A percentile compares a stretch with the other conserved stretches of the same genome.
These are phyloP conservation scores for Rhizopogon vinicolor DNA, from an alignment of 768 basidiomycete genomes.

Conservation along the genomic window DNA sequence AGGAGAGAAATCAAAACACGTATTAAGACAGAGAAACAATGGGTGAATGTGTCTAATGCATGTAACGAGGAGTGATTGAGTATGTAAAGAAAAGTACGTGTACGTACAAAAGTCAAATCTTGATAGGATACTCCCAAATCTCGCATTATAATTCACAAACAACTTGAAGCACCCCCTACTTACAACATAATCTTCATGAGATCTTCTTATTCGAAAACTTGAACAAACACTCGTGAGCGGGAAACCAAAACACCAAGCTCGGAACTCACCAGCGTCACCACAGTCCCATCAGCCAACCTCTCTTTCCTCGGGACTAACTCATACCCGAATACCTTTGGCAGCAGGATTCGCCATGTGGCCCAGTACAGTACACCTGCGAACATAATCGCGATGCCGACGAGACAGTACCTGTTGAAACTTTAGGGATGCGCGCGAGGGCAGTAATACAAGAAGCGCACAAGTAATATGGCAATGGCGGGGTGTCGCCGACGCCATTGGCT, in stretches of 20 bases:
- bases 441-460: conserved; percentile 23
- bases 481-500: conserved; percentile 51
- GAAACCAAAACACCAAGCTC: not conserved
- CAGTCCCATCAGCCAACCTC: conserved; percentile 45
- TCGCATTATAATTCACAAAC: too few species aligned
- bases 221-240: not conserved
- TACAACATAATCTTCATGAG: too few species aligned
- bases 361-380: conserved; percentile 46
- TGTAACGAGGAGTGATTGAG: too few species aligned
- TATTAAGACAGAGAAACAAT: too few species aligned
- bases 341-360: conserved; percentile 46
- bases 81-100: too few species aligned
- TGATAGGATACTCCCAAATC: too few species aligned
- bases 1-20: too few species aligned
- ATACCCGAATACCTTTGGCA: conserved; percentile 47
- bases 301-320: conserved; percentile 46
- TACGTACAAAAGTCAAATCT: too few species aligned
- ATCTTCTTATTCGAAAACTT: conserved; percentile 7
- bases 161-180: too few species aligned
- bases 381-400: conserved; percentile 49
- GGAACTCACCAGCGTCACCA: conserved; percentile 43
- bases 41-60: too few species aligned
- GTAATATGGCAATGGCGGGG: conserved; percentile 58
- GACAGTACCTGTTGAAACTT: conserved; percentile 36
- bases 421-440: not conserved